phyloP scores from a whole-genome alignment of 2,329 filamentous ascomycete genomes.

The Diplodia corticola region DNA sequence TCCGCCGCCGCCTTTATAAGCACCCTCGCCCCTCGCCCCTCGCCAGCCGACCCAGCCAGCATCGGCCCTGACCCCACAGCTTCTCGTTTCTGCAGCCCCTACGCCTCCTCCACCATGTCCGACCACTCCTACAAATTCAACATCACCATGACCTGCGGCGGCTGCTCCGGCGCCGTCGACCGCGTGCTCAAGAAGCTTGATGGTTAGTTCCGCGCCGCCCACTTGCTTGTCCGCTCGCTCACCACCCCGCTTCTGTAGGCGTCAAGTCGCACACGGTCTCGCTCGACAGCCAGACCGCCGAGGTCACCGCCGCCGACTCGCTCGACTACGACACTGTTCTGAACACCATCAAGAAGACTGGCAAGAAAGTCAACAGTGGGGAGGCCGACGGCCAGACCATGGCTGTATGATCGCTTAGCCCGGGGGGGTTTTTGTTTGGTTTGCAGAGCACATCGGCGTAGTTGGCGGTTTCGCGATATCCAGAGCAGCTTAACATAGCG shows the following conservation, averaged over 20 bases:
- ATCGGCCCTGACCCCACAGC: background rate
- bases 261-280: conserved; percentile 85
- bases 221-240: background rate
- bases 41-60: background rate
- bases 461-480: conserved; percentile 12
- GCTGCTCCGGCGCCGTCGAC: conserved; percentile 89
- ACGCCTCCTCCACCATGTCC: conserved; percentile 53
- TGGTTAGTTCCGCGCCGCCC: conserved; percentile 53
- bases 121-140: conserved; percentile 95
- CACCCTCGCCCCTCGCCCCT: background rate
- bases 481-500: conserved; percentile 8
- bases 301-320: conserved; percentile 67
- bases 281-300: conserved; percentile 81
- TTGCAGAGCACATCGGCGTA: conserved; percentile 8
- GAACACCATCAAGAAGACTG: conserved; percentile 89
- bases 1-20: background rate
- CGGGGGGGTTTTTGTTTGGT: background rate
- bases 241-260: conserved; percentile 53
- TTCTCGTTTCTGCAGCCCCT: background rate
- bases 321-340: conserved; percentile 80
- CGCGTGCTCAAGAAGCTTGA: conserved; percentile 89
- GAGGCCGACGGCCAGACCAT: conserved; percentile 62
- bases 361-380: conserved; percentile 82
- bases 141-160: conserved; percentile 85
- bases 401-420: background rate